A percentile compares a stretch with the other conserved stretches of the same genome.
Evolutionary conservation across 768 basidiomycete genomes (phyloP).

Genomic region (Boletellus ananas): DNA sequence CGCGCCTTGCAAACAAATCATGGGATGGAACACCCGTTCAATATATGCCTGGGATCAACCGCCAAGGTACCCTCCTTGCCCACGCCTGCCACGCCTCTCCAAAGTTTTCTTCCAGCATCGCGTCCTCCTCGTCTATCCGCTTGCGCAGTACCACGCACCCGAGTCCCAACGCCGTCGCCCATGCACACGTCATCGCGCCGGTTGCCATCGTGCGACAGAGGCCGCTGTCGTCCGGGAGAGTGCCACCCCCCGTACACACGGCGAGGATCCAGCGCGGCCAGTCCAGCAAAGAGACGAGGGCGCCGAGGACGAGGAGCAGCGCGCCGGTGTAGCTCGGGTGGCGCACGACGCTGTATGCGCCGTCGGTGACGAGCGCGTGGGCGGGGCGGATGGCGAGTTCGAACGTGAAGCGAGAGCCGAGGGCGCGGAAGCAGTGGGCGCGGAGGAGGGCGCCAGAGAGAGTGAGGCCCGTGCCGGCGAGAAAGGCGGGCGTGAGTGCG

Average conservation of each 20-base stretch:
- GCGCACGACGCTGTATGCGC: slow-evolving; percentile 26
- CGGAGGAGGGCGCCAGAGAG: slow-evolving; percentile 15
- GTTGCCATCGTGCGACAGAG: neutral
- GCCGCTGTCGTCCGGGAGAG: neutral
- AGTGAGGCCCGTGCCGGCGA: slow-evolving; percentile 5
- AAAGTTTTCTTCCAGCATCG: slow-evolving; percentile 26
- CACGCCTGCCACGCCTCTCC: slow-evolving; percentile 27
- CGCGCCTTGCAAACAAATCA: too few species aligned
- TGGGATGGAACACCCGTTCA: neutral
- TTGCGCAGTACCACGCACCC: fast-evolving
- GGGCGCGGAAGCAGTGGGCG: slow-evolving; percentile 13
- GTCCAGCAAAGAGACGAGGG: slow-evolving; percentile 5
- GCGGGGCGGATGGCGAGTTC: slow-evolving; percentile 20
- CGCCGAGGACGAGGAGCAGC: neutral
- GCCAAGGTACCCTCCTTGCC: slow-evolving; percentile 19
- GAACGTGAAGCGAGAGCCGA: slow-evolving; percentile 27
- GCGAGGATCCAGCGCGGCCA: neutral
- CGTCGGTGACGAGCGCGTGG: slow-evolving; percentile 25
- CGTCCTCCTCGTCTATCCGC: slow-evolving; percentile 29
- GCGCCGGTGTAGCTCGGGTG: slow-evolving; percentile 30
- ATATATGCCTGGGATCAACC: slow-evolving; percentile 22
- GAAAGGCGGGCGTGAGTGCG: slow-evolving; percentile 9
- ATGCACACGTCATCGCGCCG: neutral
- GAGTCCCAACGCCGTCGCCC: neutral
- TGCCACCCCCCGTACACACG: neutral